Percentiles rank a stretch among this genome's conserved stretches.
Evolutionary conservation across 108 stramenopile genomes (phyloP).

Genomic region (Parietichytrium sp.): DNA sequence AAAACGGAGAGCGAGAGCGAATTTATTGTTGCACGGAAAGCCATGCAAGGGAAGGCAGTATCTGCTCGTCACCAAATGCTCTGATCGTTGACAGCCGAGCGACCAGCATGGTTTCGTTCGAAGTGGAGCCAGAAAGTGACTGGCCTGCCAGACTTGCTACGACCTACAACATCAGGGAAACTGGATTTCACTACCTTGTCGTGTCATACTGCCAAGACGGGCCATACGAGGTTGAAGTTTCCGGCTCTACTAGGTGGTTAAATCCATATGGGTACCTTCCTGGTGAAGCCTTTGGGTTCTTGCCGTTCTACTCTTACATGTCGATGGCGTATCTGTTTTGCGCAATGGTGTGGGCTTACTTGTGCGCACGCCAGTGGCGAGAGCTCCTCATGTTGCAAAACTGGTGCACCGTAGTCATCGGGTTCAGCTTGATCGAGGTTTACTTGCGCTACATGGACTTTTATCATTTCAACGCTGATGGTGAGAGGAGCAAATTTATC

Average conservation of each 20-base stretch:
- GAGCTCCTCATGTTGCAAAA: not conserved
- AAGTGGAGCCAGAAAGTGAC: constrained; percentile 13
- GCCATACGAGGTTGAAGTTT: constrained; percentile 1
- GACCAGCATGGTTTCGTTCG: not conserved
- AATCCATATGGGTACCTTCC: constrained; percentile 27
- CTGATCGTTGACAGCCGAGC: not conserved
- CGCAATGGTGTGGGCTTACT: constrained; percentile 23
- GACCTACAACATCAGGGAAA: not conserved
- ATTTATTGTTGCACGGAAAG: not conserved
- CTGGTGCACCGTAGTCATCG: not conserved
- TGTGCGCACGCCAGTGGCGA: constrained; percentile 26
- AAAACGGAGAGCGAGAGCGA: not conserved
- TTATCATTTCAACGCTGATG: constrained; percentile 2
- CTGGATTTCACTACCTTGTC: constrained; percentile 18
- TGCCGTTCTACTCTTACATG: constrained; percentile 18
- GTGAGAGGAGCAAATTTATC: constrained; percentile 17
- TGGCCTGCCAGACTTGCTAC: not conserved
- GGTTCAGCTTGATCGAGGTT: not conserved
- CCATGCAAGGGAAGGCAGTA: not conserved
- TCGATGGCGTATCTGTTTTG: not conserved
- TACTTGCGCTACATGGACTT: constrained; percentile 20
- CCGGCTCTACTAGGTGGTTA: not conserved
- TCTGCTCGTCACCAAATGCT: not conserved
- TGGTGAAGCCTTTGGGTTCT: not conserved
- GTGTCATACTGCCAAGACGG: not conserved